These are phyloP conservation scores for Fusarium palustre DNA, from an alignment of 2,329 filamentous ascomycete species.

Conservation along the genomic window DNA sequence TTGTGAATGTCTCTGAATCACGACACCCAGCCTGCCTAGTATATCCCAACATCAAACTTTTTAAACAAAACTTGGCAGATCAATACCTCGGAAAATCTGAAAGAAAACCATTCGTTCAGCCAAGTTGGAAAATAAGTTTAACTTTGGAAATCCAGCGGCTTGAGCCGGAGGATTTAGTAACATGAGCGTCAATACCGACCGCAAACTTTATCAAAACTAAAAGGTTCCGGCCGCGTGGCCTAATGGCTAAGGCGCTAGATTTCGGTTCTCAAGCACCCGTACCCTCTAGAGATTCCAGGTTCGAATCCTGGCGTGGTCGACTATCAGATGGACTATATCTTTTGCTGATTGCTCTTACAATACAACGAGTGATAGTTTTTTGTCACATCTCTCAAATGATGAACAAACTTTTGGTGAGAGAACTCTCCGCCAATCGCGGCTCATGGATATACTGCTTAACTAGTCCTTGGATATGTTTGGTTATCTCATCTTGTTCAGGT, in stretches of 20 bases:
- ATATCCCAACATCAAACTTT: neutral
- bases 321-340: conserved; percentile 6
- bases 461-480: neutral
- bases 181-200: neutral
- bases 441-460: conserved; percentile 2
- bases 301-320: conserved; percentile 58
- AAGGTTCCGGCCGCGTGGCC: conserved; percentile 54
- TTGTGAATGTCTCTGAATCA: neutral
- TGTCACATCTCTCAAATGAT: neutral
- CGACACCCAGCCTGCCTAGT: neutral
- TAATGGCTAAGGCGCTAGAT: conserved; percentile 60
- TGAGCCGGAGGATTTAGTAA: fast-evolving
- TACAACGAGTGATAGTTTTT: neutral
- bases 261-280: conserved; percentile 49
- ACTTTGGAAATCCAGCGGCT: neutral
- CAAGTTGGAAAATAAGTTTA: neutral
- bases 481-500: conserved; percentile 6
- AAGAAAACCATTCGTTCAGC: neutral
- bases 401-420: neutral
- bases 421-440: conserved; percentile 10
- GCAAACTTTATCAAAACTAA: neutral
- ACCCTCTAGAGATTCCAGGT: conserved; percentile 57
- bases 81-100: no score
- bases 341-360: neutral
- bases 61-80: fast-evolving